A percentile compares a stretch with the other conserved stretches of the same genome.
These are phyloP conservation scores for Purshia tridentata DNA, from an alignment of 306 rosid species.

Conservation along the genomic window DNA sequence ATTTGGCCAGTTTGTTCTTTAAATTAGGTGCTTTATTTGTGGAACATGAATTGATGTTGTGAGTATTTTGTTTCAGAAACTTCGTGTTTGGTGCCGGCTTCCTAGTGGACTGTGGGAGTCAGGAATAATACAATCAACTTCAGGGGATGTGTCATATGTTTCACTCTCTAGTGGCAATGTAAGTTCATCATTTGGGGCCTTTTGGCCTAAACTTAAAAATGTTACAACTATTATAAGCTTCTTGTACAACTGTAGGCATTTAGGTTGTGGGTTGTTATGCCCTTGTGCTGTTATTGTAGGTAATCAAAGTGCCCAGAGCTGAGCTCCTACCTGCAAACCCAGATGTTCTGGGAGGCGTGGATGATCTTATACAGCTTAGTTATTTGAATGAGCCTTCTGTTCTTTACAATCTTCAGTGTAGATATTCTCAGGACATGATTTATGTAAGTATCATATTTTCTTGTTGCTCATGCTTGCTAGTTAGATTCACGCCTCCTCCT, in stretches of 20 bases:
- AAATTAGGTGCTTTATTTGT: constrained; percentile 19
- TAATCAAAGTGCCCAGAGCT: constrained; percentile 50
- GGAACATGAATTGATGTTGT: constrained; percentile 16
- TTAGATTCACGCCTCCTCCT: constrained; percentile 22
- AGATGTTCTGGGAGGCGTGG: constrained; percentile 79
- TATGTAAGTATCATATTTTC: constrained; percentile 57
- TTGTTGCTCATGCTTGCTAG: constrained; percentile 23
- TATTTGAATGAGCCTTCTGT: constrained; percentile 90
- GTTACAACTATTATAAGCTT: background rate
- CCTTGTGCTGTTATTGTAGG: constrained; percentile 45
- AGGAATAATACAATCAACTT: constrained; percentile 74
- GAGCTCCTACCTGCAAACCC: constrained; percentile 92
- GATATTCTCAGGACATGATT: constrained; percentile 78
- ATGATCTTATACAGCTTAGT: constrained; percentile 90
- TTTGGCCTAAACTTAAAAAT: constrained; percentile 13
- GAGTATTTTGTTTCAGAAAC: constrained; percentile 61
- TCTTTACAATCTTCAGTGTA: constrained; percentile 64
- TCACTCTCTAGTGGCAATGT: constrained; percentile 70
- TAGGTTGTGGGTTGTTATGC: constrained; percentile 31
- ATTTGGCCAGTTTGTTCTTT: background rate
- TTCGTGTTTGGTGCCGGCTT: constrained; percentile 82
- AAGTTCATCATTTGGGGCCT: constrained; percentile 27
- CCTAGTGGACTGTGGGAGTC: constrained; percentile 71
- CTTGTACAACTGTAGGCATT: constrained; percentile 17
- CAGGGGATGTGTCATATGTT: constrained; percentile 68